Conservation (phyloP, 140 eudicot genomes). For the Stevia rebaudiana region DNA sequence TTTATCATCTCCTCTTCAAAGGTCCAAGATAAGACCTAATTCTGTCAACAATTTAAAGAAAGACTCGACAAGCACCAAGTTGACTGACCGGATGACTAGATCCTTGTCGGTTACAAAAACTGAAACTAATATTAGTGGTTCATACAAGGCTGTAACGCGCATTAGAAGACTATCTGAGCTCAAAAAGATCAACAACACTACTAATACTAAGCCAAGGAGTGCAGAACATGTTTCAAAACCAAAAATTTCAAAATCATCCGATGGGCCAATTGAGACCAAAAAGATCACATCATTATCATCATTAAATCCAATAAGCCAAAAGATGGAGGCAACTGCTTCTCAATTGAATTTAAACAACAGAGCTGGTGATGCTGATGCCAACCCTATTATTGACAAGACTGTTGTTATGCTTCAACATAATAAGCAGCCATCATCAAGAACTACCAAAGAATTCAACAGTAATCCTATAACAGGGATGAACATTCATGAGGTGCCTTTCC, state of each 20-base stretch:
- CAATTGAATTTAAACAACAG: slow-evolving; percentile 21
- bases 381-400: slow-evolving; percentile 66
- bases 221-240: slow-evolving; percentile 40
- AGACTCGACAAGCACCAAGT: slow-evolving; percentile 37
- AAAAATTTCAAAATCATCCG: slow-evolving; percentile 38
- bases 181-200: slow-evolving; percentile 38
- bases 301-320: slow-evolving; percentile 31
- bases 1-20: slow-evolving; percentile 88
- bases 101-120: slow-evolving; percentile 55
- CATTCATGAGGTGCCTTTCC: slow-evolving; percentile 34
- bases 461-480: slow-evolving; percentile 28
- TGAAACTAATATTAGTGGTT: slow-evolving; percentile 41
- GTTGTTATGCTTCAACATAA: slow-evolving; percentile 73
- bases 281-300: slow-evolving; percentile 46
- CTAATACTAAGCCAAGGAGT: slow-evolving; percentile 34
- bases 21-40: slow-evolving; percentile 64
- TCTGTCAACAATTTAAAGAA: slow-evolving; percentile 39
- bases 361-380: slow-evolving; percentile 40
- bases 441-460: slow-evolving; percentile 21
- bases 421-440: slow-evolving; percentile 50
- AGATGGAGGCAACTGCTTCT: slow-evolving; percentile 33
- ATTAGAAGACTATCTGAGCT: slow-evolving; percentile 93
- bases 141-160: slow-evolving; percentile 49
- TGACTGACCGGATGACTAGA: slow-evolving; percentile 52
- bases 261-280: slow-evolving; percentile 50